Percentiles rank a stretch among this genome's conserved stretches.
Conservation (phyloP, 1,284 basidiomycete species). For the Rugosomyces carneus region DNA sequence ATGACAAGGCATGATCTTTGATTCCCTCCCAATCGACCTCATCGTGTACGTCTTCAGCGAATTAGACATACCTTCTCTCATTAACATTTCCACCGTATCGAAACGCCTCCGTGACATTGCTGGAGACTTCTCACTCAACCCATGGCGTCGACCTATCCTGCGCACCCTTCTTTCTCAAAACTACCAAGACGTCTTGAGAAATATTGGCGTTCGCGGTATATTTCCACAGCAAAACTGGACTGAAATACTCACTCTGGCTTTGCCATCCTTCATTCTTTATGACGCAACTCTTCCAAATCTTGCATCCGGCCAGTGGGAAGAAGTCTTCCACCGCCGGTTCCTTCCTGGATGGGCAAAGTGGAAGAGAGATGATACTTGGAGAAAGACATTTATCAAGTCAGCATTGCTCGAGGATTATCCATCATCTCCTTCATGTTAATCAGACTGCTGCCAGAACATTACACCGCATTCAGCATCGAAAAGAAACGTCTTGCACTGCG, state of each 20-base stretch:
- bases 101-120: slow-evolving; percentile 47
- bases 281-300: slow-evolving; percentile 63
- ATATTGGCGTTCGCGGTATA: slow-evolving; percentile 51
- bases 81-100: slow-evolving; percentile 53
- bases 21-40: slow-evolving; percentile 65
- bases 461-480: slow-evolving; percentile 60
- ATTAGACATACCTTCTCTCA: slow-evolving; percentile 55
- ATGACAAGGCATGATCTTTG: slow-evolving; percentile 29
- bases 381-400: slow-evolving; percentile 56
- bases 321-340: slow-evolving; percentile 62
- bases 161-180: slow-evolving; percentile 40
- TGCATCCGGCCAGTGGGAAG: slow-evolving; percentile 59
- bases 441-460: slow-evolving; percentile 39
- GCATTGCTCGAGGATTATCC: slow-evolving; percentile 9
- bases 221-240: slow-evolving; percentile 73
- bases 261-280: slow-evolving; percentile 55
- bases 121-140: slow-evolving; percentile 60
- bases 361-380: slow-evolving; percentile 60
- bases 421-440: neutral
- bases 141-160: slow-evolving; percentile 65
- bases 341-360: slow-evolving; percentile 65
- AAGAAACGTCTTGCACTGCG: slow-evolving; percentile 58
- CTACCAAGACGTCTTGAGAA: slow-evolving; percentile 47
- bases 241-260: slow-evolving; percentile 57
- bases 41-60: slow-evolving; percentile 66